These are phyloP conservation scores for sweet orange (Citrus sinensis) DNA, from an alignment of 345 rosid species.

Conservation along the genomic window DVS_A1.0 CM039165.1:29397001-29397500, in stretches of 20 bases:
- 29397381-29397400: too few relatives aligned
- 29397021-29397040: neutral
- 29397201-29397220: neutral
- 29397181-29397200: neutral
- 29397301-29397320: neutral
- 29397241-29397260: neutral
- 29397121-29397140: neutral
- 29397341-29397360: too few relatives aligned
- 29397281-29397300: neutral
- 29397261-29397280: neutral
- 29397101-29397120: neutral
- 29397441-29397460: too few relatives aligned
- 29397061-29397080: slow-evolving; percentile 10
- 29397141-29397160: neutral
- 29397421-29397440: too few relatives aligned
- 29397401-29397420: too few relatives aligned
- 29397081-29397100: neutral
- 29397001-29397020: slow-evolving; percentile 7
- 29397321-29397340: too few relatives aligned
- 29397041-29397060: neutral
- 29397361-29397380: too few relatives aligned
- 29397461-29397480: too few relatives aligned
- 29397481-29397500: too few relatives aligned
- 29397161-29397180: slow-evolving; percentile 11
- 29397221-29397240: neutral